Evolutionary conservation across 1,139 yeast species (phyloP), one percentile per base, ranked within the genome.

Genomic region (Magnusiomyces clavatus): DNA sequence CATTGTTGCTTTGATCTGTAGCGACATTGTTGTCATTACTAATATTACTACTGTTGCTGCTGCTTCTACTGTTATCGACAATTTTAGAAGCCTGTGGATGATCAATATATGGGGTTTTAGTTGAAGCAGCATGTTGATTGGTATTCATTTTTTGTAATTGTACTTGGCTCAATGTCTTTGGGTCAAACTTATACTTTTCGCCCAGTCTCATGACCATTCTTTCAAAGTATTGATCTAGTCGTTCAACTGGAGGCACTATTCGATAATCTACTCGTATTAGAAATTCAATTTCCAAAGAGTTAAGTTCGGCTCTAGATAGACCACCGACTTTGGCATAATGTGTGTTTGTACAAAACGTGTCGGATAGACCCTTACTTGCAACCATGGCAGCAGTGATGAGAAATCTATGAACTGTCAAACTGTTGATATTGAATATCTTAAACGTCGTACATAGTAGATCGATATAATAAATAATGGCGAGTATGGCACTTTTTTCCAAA

Each of bases 291-390:
- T 92, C 98, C 47, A 92, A 73, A 54, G 92, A 77, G 66, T 92
- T 92, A 58, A 92, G 73, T 66, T 92, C 98, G 55, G 83, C 77
- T 44, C 85, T 73, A 41, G 92, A 88, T 6, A 92, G 84, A 58
- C 98, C 98, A 1, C 98, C 98, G 17, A 92, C 97, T 65, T 86
- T 86, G 11, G 97, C 96, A 65, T 92, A 92, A 67, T 90, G 97
- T 40, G 84, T 79, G 66, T 90, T 92, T 5, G 97, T 89, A 67
- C 95, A 90, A 66, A 92, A 92, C 45, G 90, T 84, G 68, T 92
- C 98, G 66, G 96, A 94, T 61, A 92, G 75, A 1, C 96, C 95
- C 67, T 92, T 92, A 57, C 92, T 85, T 1, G 95, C 95, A 4
- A 90, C 81, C 64, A 94, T 86, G 0, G 96, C 89, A 0, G 96